Conservation (phyloP, 352 stramenopile species). For the Phytophthora ramorum region DNA sequence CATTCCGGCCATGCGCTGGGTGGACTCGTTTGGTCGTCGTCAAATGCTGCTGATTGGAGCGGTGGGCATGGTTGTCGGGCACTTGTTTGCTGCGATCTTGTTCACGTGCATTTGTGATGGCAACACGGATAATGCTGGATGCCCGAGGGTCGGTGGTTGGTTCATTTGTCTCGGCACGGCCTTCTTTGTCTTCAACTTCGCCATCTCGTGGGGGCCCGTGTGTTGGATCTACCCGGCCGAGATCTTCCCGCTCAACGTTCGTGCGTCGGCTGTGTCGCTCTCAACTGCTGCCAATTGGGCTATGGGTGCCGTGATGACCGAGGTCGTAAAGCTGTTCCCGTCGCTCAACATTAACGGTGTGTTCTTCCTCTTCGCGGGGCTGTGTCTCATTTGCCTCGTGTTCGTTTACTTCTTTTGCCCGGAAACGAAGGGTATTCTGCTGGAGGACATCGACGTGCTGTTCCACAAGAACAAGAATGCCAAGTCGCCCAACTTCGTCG, state of each 20-base stretch:
- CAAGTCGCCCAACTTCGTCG: constrained; percentile 37
- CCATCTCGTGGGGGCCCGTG: too few relatives aligned
- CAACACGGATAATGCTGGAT: constrained; percentile 34
- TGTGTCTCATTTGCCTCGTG: constrained; percentile 46
- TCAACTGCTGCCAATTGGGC: constrained; percentile 39
- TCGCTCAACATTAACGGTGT: constrained; percentile 7
- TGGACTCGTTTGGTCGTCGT: constrained; percentile 41
- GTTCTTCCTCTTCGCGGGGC: constrained; percentile 37
- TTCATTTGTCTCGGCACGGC: constrained; percentile 39
- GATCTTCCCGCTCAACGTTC: constrained; percentile 31
- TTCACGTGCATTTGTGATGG: constrained; percentile 38
- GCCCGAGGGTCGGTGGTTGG: constrained; percentile 41
- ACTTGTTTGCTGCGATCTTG: constrained; percentile 42
- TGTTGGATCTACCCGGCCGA: constrained; percentile 15
- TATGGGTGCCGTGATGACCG: constrained; percentile 32
- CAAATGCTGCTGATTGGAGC: constrained; percentile 39
- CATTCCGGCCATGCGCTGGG: constrained; percentile 49
- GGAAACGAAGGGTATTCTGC: constrained; percentile 50
- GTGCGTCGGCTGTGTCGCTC: constrained; percentile 40
- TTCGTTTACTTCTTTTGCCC: constrained; percentile 58
- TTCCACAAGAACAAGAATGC: constrained; percentile 40
- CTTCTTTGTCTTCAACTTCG: too few relatives aligned
- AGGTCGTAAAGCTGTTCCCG: constrained; percentile 30
- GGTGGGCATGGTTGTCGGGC: constrained; percentile 44
- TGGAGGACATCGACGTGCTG: constrained; percentile 52